Base-by-base conservation (phyloP, 169 alveolate genomes). In the Cryptosporidium viatorum region DNA sequence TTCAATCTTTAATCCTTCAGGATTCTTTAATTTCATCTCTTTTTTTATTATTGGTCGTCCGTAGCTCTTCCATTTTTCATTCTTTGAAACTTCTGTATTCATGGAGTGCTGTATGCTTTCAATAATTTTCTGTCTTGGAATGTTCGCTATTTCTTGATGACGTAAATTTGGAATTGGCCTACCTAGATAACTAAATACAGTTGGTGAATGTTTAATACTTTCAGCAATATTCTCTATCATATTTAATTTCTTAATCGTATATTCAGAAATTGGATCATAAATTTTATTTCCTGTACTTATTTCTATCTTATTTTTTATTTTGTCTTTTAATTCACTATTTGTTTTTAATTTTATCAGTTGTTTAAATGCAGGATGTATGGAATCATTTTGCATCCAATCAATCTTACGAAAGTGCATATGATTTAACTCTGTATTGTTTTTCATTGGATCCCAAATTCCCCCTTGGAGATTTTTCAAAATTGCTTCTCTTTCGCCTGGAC, bases 241-340 rank as follows among this genome's bases (percentile, higher is more conserved):
- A 62, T 10, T 16, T 62, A 29, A 23, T 16, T 62, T 75, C n/a
- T 45, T 80, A 18, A 43, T 23, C 26, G 6, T 41, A 59, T 80
- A 80, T 39, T 80, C 89, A 31, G 59, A 48, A n/a, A 80, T 80
- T 35, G 89, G 89, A 62, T 80, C 89, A 45, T 80, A 80, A 6
- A 62, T 80, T 41, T 62, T 59, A 35, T 41, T 39, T 18, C 50
- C n/a, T 14, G 52, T 5, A n/a, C 23, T 29, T 3, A 16, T 39
- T 59, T 41, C 67, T 60, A 23, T 62, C 7, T 65, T 48, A 23
- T 18, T 62, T 58, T 59, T 31, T 80, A 14, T 39, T 80, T 43
- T 29, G 3, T 62, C 74, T 41, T 37, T 39, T 60, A 16, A 37
- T 12, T 21, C 18, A 14, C 21, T 14, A 0, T 41, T 48, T 39